Base-by-base conservation (phyloP, 1,139 yeast species). In the Blastobotrys capitulatus region DNA sequence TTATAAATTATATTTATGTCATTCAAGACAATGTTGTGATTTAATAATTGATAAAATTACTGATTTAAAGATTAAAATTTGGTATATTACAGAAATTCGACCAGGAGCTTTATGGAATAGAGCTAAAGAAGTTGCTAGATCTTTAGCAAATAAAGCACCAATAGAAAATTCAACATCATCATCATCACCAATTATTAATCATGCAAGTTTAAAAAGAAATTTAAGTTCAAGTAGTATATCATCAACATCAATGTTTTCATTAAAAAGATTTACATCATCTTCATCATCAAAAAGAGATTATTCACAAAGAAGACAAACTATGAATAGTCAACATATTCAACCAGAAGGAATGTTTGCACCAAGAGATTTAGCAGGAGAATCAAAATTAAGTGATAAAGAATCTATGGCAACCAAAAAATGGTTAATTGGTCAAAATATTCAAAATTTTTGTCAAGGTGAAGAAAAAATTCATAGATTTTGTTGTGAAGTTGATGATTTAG, bases 391-490 rank as follows among this genome's bases (percentile, higher is more conserved):
- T 10, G 72, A 68, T 51, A 57, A 65, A 25, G 72, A 68, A 43
- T 62, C 68, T 3, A 70, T 65, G 16, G 55, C 61, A 0, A 66
- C 69, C 6, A 53, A 54, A 31, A 55, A 58, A 32, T 68, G 66
- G 65, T 56, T 68, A 42, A 57, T 62, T 18, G 64, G 64, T 7
- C 64, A 63, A 50, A 57, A 61, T 8, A 63, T 66, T 31, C 70
- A 66, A 46, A 67, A 66, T 48, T 58, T 68, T 40, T 64, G 71
- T 42, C 59, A 59, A 6, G 68, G 69, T 12, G 72, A 68, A 47
- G 72, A 68, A 51, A 54, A 62, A 15, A 60, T 68, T 37, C 72
- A 67, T 44, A 50, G 72, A 10, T 68, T 64, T 40, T 61, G 63
- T 39, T 66, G 68, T 39, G 72, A 68, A 50, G 59, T 68, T 4